Evolutionary conservation across 2,329 filamentous ascomycete genomes (phyloP), one percentile per base, ranked within the genome.

Genomic region (Arthroderma sp.): DNA sequence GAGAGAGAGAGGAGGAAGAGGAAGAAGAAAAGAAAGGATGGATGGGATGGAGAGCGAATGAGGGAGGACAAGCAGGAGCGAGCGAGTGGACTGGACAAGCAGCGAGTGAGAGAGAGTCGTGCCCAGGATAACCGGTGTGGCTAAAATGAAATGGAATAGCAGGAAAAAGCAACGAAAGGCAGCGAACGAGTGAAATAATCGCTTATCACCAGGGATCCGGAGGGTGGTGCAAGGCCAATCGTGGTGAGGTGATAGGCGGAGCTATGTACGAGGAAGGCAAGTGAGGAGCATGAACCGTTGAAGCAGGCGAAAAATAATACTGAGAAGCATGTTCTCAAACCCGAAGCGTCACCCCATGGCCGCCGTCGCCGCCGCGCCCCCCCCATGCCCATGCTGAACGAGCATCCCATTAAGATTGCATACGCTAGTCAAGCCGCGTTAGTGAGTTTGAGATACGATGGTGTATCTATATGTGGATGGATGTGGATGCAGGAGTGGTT

Each of bases 21-120:
- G 51, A 48, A 53, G 51, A 44, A 52, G 51, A 44, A 40, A 49
- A 45, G 45, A 50, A 51, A 47, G 48, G 40, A 48, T 51, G 40
- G 48, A 46, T 39, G 44, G 15, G 34, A 37, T 9, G 11, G 33
- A 9, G 34, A 11, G 34, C 27, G 34, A 11, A 11, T 37, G 11
- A 22, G 34, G n/a, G 11, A 22, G 33, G 34, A 37, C 34, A 22
- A 22, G 11, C 27, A 11, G 11, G 11, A 11, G 15, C 15, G 15
- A 22, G 15, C 15, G 15, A 22, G 15, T 22, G 15, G 15, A 22
- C 15, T 22, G 15, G 15, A 22, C 15, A 22, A 22, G 15, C 15
- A 22, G 15, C 15, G 15, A 22, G 15, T 22, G 3, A 22, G 15
- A 22, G 15, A 22, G 15, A 22, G 15, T 22, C 15, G 15, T 22